Evolutionary conservation across 2,329 filamentous ascomycete genomes (phyloP).

Genomic region (Colletotrichum sp.): DNA sequence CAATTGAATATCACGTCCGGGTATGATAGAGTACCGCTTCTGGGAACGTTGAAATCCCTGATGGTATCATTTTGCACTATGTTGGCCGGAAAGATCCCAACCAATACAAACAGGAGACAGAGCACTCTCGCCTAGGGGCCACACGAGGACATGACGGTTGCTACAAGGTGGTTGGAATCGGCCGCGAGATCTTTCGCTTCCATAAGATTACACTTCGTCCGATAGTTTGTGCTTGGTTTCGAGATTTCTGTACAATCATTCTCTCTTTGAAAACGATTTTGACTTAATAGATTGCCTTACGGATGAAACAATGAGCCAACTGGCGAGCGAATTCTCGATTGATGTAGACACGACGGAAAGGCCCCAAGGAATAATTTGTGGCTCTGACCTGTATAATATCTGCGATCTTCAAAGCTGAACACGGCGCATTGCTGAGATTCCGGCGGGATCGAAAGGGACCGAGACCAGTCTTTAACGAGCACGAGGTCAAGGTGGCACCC

Average conservation of each 20-base stretch:
- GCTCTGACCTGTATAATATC: neutral
- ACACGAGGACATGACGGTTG: neutral
- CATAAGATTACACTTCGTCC: neutral
- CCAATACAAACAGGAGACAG: neutral
- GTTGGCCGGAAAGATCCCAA: neutral
- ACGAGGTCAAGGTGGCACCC: neutral
- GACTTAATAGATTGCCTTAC: no score
- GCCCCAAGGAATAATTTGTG: no score
- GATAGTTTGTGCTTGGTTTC: neutral
- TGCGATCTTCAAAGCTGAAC: neutral
- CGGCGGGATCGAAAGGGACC: neutral
- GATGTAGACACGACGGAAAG: no score
- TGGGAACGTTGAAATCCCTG: neutral
- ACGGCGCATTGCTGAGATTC: neutral
- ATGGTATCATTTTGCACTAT: neutral
- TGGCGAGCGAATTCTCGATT: no score
- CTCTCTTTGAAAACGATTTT: neutral
- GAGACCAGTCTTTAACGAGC: neutral
- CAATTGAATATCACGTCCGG: neutral
- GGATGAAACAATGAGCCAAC: no score
- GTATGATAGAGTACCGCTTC: accelerated
- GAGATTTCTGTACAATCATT: neutral
- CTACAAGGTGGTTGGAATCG: neutral
- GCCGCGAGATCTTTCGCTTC: neutral
- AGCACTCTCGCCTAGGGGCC: neutral